phyloP scores from a whole-genome alignment of 257 asterid species.

The Nicotiana knightiana region DNA sequence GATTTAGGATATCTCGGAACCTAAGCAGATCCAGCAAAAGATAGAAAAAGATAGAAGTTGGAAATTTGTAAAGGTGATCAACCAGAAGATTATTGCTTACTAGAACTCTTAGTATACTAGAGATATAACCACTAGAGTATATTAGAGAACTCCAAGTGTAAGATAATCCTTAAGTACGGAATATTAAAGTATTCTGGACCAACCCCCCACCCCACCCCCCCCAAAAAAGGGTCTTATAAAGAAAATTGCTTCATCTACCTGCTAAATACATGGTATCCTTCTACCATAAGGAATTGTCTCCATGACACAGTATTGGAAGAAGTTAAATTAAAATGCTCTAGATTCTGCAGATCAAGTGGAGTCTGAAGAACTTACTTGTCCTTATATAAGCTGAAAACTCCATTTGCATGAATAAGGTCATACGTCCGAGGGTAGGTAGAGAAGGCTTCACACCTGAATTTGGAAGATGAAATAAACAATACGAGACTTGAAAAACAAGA shows the following conservation, averaged over 20 bases:
- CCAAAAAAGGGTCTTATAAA: background rate
- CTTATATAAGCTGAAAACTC: conserved; percentile 37
- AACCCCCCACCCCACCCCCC: no score
- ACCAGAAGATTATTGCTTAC: no score
- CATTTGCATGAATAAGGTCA: conserved; percentile 40
- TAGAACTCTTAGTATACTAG: no score
- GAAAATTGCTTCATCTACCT: background rate
- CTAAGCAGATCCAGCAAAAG: no score
- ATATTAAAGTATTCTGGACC: no score
- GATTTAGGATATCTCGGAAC: no score
- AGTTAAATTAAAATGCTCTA: background rate
- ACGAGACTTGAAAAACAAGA: background rate
- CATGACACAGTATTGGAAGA: background rate
- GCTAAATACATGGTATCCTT: background rate
- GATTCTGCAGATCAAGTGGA: background rate
- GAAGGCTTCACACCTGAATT: conserved; percentile 40
- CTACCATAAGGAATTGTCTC: background rate
- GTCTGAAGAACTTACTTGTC: conserved; percentile 27
- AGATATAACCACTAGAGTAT: no score
- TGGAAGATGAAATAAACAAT: background rate
- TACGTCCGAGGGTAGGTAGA: conserved; percentile 41
- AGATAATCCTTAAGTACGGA: no score
- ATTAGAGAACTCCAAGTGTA: no score
- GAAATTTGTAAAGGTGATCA: no score
- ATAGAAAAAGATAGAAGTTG: no score